Conservation (phyloP, 805 yeast genomes). For the Suhomyces kilbournensis region DNA sequence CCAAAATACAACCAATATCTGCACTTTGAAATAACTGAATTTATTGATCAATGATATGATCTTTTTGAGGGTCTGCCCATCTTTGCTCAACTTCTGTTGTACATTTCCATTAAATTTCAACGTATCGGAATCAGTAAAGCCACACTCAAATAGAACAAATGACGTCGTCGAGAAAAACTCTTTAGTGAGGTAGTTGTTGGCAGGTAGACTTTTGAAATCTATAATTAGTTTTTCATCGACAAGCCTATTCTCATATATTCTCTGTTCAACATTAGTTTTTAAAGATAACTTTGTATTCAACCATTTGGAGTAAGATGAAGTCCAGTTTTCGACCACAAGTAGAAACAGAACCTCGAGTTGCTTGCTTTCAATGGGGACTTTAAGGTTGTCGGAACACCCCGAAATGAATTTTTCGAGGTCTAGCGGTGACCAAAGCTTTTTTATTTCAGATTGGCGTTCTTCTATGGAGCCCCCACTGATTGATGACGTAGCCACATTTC, state of each 20-base stretch:
- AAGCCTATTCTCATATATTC: slow-evolving; percentile 25
- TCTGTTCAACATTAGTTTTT: slow-evolving; percentile 23
- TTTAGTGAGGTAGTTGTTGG: slow-evolving; percentile 30
- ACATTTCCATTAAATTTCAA: slow-evolving; percentile 10
- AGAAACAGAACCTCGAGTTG: slow-evolving; percentile 31
- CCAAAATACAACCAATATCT: slow-evolving; percentile 45
- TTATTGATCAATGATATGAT: slow-evolving; percentile 32
- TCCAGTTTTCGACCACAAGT: slow-evolving; percentile 50
- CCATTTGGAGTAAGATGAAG: slow-evolving; percentile 47
- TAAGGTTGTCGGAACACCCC: slow-evolving; percentile 26
- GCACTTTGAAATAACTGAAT: slow-evolving; percentile 36
- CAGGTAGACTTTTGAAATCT: slow-evolving; percentile 41
- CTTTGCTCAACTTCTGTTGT: slow-evolving; percentile 35
- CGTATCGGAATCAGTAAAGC: slow-evolving; percentile 28
- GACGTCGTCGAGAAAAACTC: slow-evolving; percentile 39
- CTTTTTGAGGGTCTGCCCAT: slow-evolving; percentile 32
- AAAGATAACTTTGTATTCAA: slow-evolving; percentile 43
- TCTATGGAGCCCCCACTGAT: slow-evolving; percentile 9
- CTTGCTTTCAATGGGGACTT: slow-evolving; percentile 17
- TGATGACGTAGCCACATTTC: slow-evolving; percentile 9
- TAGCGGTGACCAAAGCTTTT: slow-evolving; percentile 48
- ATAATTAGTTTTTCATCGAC: slow-evolving; percentile 27
- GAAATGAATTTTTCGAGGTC: slow-evolving; percentile 34
- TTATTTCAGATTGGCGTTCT: slow-evolving; percentile 32
- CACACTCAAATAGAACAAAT: slow-evolving; percentile 52